phyloP scores from a whole-genome alignment of 2,329 filamentous ascomycete species.

The Fusarium guadeloupense region DNA sequence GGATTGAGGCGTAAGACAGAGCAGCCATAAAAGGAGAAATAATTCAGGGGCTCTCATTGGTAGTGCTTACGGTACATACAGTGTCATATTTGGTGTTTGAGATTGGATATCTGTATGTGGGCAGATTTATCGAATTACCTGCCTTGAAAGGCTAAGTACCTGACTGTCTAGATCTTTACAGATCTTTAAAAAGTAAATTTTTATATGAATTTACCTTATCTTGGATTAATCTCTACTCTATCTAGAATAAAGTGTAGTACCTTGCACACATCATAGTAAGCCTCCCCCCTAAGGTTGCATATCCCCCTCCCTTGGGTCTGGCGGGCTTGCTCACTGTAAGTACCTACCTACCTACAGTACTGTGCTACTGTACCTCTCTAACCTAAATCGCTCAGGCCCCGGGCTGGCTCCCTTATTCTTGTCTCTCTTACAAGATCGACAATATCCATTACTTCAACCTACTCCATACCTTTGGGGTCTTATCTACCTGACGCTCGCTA shows the following conservation, averaged over 20 bases:
- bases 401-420: conserved; percentile 24
- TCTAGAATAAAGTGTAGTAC: no score
- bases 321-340: background rate
- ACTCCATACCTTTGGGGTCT: background rate
- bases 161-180: background rate
- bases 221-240: no score
- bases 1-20: background rate
- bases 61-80: no score
- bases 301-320: conserved; percentile 4
- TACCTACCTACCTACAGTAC: background rate
- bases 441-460: background rate
- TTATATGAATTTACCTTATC: no score
- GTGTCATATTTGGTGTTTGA: no score
- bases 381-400: background rate
- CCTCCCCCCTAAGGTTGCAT: conserved; percentile 21
- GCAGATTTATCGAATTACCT: no score
- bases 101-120: no score
- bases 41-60: background rate
- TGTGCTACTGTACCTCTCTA: background rate
- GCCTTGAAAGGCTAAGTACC: no score
- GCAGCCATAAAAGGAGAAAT: background rate
- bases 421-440: conserved; percentile 10
- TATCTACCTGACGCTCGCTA: background rate
- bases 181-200: no score
- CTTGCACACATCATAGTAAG: background rate